Evolutionary conservation across 2,329 filamentous ascomycete genomes (phyloP).

Genomic region (Hypoxylon rubiginosum): DNA sequence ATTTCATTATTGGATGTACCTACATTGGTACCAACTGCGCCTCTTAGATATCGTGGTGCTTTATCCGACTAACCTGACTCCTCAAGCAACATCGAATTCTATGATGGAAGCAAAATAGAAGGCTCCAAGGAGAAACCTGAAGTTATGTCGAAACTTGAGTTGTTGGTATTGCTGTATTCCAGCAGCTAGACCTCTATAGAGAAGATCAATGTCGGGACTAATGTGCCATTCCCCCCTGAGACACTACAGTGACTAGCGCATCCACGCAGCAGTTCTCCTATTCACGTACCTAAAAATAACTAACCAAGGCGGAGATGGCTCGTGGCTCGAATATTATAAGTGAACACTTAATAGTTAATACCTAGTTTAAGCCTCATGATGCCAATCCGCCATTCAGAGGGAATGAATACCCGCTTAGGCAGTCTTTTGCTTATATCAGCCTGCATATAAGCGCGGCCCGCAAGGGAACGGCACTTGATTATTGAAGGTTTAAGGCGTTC

Average conservation of each 20-base stretch:
- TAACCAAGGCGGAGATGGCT: constrained; percentile 4
- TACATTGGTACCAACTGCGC: not conserved
- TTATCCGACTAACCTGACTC: not conserved
- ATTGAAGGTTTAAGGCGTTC: constrained; percentile 18
- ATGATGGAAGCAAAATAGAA: not conserved
- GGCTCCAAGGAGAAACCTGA: not conserved
- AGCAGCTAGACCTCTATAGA: not conserved
- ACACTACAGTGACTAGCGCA: not conserved
- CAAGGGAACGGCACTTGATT: constrained; percentile 25
- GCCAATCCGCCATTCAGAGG: not conserved
- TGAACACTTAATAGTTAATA: not conserved
- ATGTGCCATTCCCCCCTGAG: not conserved
- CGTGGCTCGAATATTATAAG: constrained; percentile 5
- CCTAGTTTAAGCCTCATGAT: constrained; percentile 14
- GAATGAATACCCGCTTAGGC: constrained; percentile 9
- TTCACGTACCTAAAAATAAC: not conserved
- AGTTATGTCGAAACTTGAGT: not conserved
- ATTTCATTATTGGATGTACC: too few relatives aligned
- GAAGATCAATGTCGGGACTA: not conserved
- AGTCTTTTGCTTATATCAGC: constrained; percentile 19
- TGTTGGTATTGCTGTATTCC: not conserved
- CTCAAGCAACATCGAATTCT: not conserved
- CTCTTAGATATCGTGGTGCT: not conserved
- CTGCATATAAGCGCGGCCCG: constrained; percentile 13
- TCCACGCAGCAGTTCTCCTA: not conserved